phyloP scores from a whole-genome alignment of 345 rosid species.

The Moringa oleifera region DNA sequence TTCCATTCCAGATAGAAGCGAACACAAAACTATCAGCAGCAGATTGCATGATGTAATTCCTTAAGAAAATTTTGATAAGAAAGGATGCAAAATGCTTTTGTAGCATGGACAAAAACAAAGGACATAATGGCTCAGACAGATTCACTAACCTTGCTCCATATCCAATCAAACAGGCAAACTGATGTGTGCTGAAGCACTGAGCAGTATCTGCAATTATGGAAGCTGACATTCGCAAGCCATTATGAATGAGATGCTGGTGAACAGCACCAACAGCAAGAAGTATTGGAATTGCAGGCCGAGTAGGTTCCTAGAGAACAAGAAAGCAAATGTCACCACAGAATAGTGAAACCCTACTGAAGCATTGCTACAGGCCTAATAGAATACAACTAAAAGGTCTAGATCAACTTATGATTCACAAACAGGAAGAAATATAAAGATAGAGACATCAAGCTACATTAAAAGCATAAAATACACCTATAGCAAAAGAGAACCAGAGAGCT shows the following conservation, averaged over 20 bases:
- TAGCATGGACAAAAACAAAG: not conserved
- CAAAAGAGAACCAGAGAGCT: too few relatives aligned
- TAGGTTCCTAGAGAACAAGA: conserved; percentile 62
- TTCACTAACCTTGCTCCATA: conserved; percentile 87
- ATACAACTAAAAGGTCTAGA: not conserved
- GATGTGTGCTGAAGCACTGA: conserved; percentile 99
- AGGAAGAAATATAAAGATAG: not conserved
- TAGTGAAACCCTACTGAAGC: not conserved
- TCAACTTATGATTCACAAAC: not conserved
- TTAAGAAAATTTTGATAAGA: too few relatives aligned
- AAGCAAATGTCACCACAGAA: not conserved
- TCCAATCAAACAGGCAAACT: conserved; percentile 95
- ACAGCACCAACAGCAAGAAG: conserved; percentile 97
- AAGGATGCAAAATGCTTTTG: not conserved
- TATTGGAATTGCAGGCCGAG: conserved; percentile 89
- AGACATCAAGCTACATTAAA: too few relatives aligned
- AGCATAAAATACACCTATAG: not conserved
- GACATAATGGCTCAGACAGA: conserved; percentile 1
- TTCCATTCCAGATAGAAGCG: not conserved
- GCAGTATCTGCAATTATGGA: conserved; percentile 94
- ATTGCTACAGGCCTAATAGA: not conserved
- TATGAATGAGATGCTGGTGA: conserved; percentile 98
- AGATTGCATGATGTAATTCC: too few relatives aligned
- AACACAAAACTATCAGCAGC: not conserved
- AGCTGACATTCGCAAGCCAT: conserved; percentile 91